phyloP scores from a whole-genome alignment of 495 filamentous ascomycete genomes.

The Clavariopsis aquatica region DNA sequence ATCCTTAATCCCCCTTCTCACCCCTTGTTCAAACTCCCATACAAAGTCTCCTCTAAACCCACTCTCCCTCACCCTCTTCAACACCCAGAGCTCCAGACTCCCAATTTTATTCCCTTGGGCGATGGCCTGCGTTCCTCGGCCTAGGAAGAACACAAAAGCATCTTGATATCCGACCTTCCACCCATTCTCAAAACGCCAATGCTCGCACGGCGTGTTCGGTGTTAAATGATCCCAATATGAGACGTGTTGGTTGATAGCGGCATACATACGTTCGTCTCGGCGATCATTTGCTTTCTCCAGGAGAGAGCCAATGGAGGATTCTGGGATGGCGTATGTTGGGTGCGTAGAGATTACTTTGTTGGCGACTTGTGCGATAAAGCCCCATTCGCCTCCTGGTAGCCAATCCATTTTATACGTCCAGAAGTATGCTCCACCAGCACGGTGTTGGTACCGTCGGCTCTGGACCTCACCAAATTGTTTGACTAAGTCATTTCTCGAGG shows the following conservation, averaged over 20 bases:
- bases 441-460: slow-evolving; percentile 47
- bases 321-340: slow-evolving; percentile 39
- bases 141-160: slow-evolving; percentile 52
- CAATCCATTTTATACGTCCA: slow-evolving; percentile 60
- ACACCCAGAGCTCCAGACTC: slow-evolving; percentile 54
- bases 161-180: slow-evolving; percentile 58
- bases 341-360: slow-evolving; percentile 48
- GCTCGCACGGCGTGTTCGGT: slow-evolving; percentile 50
- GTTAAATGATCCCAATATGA: slow-evolving; percentile 50
- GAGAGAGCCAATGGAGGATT: slow-evolving; percentile 41
- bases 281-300: slow-evolving; percentile 41
- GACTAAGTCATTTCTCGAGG: slow-evolving; percentile 42
- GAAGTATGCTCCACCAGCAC: slow-evolving; percentile 54
- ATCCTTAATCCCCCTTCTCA: slow-evolving; percentile 49
- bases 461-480: slow-evolving; percentile 53
- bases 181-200: slow-evolving; percentile 53
- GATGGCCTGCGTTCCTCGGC: slow-evolving; percentile 26
- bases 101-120: slow-evolving; percentile 47
- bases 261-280: slow-evolving; percentile 40
- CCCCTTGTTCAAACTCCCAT: slow-evolving; percentile 58
- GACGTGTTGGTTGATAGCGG: slow-evolving; percentile 44
- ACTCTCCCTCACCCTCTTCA: slow-evolving; percentile 54
- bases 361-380: slow-evolving; percentile 46
- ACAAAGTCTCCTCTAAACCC: slow-evolving; percentile 47
- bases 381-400: slow-evolving; percentile 59